Conservation (phyloP, 805 yeast genomes). For the Metschnikowia baotianmanensis region DNA sequence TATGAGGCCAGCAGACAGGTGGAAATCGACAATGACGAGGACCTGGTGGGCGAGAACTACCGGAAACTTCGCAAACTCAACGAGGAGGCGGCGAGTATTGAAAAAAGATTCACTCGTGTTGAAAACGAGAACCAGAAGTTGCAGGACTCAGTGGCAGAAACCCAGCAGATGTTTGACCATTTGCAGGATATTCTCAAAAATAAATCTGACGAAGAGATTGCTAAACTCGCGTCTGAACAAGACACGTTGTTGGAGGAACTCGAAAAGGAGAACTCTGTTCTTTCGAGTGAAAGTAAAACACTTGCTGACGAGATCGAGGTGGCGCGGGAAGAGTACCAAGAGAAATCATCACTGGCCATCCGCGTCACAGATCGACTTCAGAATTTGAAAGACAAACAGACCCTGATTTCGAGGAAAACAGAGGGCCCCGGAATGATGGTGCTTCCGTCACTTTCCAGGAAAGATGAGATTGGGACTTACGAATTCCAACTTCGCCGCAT, state of each 20-base stretch:
- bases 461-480: constrained; percentile 31
- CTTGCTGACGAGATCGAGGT: constrained; percentile 30
- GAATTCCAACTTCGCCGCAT: constrained; percentile 27
- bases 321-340: constrained; percentile 32
- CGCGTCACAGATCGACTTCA: constrained; percentile 24
- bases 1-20: constrained; percentile 33
- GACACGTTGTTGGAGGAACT: constrained; percentile 22
- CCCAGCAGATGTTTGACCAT: constrained; percentile 8
- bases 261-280: constrained; percentile 25
- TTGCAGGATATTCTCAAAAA: constrained; percentile 13
- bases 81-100: constrained; percentile 34
- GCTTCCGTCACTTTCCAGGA: constrained; percentile 33
- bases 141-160: constrained; percentile 12
- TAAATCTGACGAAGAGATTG: constrained; percentile 17
- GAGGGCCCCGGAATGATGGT: constrained; percentile 36
- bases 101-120: constrained; percentile 31
- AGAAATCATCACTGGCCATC: constrained; percentile 33
- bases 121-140: constrained; percentile 27
- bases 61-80: constrained; percentile 34
- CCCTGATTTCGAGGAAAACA: constrained; percentile 21
- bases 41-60: constrained; percentile 41
- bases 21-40: constrained; percentile 34
- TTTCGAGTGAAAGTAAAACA: constrained; percentile 25
- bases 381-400: constrained; percentile 20
- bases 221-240: constrained; percentile 20